Evolutionary conservation across 164 flowering plant species (phyloP), one percentile per base, ranked within the genome.

Genomic region (Umbellularia californica): DNA sequence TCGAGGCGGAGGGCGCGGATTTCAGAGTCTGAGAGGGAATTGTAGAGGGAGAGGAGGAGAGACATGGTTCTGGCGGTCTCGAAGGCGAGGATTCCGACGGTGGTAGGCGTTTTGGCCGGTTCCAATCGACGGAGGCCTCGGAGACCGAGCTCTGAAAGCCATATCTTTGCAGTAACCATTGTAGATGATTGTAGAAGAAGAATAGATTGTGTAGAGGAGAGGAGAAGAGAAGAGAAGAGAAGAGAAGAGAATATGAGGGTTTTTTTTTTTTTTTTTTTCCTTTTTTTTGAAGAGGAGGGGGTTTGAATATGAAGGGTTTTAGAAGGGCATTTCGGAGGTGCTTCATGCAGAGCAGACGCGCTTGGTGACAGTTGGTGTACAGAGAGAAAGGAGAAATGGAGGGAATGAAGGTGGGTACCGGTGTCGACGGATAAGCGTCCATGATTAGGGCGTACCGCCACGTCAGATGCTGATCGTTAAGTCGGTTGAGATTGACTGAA

Each of bases 41-140:
- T 83, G 84, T 92, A 81, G 11, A 95, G 84, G 0, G 88, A 82
- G 19, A 92, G 30, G 50, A 88, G 84, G 4, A 87, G 85, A 4
- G 97, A 85, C 93, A 95, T 90, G 77, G 82, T 78, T 55, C 84
- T 89, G 20, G 97, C 97, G 0, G 89, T 74, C 81, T 95, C 97
- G 77, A 92, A 91, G 1, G 92, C 81, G 22, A 95, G 90, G 28
- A 95, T 93, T 0, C 89, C 90, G 11, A 92, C 41, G 2, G 47
- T 14, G 15, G 69, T 41, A 15, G 47, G 20, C n/a, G 2, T 51
- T 41, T 63, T 65, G 67, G 55, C 11, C 20, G 10, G 30, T 14
- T 2, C 69, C 66, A 14, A 24, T 7, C 67, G 66, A 24, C 30
- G n/a, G 66, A 35, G 70, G 22, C 63, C 25, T 25, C 33, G 50